Evolutionary conservation across 345 rosid species (phyloP).

Genomic region (Hypericum perforatum): DNA sequence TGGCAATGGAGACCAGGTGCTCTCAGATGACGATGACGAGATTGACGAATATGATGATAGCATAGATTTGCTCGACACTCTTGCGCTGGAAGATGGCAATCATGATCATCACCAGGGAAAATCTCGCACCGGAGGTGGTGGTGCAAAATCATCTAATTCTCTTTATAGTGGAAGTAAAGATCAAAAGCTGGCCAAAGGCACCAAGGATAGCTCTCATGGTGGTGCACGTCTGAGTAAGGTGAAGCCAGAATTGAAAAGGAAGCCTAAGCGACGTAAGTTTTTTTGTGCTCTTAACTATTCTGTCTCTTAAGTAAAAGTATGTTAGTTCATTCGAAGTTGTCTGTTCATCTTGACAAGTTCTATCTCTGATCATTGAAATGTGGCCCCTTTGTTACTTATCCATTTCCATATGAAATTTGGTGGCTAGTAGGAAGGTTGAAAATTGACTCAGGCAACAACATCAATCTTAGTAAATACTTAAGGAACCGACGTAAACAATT

Average conservation of each 20-base stretch:
- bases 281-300: constrained; percentile 23
- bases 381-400: too few relatives aligned
- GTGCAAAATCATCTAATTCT: constrained; percentile 21
- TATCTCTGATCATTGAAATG: too few relatives aligned
- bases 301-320: not conserved
- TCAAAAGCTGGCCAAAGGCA: constrained; percentile 28
- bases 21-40: constrained; percentile 26
- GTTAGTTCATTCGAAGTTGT: too few relatives aligned
- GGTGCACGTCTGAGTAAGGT: constrained; percentile 38
- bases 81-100: constrained; percentile 37
- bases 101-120: constrained; percentile 33
- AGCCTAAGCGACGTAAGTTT: constrained; percentile 51
- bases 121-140: constrained; percentile 10
- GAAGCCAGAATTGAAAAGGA: constrained; percentile 42
- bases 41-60: constrained; percentile 39
- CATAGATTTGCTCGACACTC: constrained; percentile 42
- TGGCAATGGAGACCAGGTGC: constrained; percentile 13
- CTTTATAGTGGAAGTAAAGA: constrained; percentile 22
- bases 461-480: too few relatives aligned
- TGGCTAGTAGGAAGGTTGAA: too few relatives aligned
- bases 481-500: too few relatives aligned
- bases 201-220: constrained; percentile 25
- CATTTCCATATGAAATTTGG: too few relatives aligned
- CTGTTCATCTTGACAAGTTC: too few relatives aligned
- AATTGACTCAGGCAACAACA: too few relatives aligned